Percentiles rank a stretch among this genome's conserved stretches.
Conservation (phyloP, 2,329 filamentous ascomycete species). For the Chaetomiaceae sp. region DNA sequence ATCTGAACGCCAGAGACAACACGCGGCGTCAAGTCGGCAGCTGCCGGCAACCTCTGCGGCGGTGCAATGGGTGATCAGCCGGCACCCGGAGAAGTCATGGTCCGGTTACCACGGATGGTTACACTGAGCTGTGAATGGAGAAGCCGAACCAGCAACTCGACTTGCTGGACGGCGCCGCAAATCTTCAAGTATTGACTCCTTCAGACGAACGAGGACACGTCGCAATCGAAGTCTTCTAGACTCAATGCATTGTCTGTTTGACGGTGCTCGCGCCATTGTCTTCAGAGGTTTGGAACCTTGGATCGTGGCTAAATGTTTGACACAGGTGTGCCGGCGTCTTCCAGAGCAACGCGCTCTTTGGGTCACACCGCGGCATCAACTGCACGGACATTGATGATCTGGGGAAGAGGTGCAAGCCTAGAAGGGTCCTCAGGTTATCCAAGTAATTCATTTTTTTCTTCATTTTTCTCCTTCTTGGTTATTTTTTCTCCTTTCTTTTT, state of each 20-base stretch:
- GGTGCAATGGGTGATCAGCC: not conserved
- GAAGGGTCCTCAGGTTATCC: too few species aligned
- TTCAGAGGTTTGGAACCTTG: not conserved
- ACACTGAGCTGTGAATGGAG: not conserved
- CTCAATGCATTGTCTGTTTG: conserved; percentile 1
- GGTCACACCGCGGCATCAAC: conserved; percentile 18
- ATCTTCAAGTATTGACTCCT: not conserved
- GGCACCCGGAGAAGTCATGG: conserved; percentile 4
- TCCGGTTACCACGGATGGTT: not conserved
- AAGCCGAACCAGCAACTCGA: not conserved
- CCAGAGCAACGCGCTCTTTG: conserved; percentile 10
- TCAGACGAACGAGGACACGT: not conserved
- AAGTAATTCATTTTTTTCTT: too few species aligned
- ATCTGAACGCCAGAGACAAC: not conserved
- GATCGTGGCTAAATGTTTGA: conserved; percentile 19
- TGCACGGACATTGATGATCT: conserved; percentile 18
- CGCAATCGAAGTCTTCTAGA: conserved; percentile 7
- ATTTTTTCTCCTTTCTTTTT: too few species aligned
- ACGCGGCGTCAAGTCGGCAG: too few species aligned
- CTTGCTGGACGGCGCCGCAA: not conserved
- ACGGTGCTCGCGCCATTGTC: conserved; percentile 1
- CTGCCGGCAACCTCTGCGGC: not conserved
- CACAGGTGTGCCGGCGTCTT: conserved; percentile 10
- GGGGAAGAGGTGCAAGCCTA: conserved; percentile 7
- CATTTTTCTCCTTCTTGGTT: too few species aligned